Evolutionary conservation across 306 rosid species (phyloP).

Genomic region (Spatholobus suberectus): DNA sequence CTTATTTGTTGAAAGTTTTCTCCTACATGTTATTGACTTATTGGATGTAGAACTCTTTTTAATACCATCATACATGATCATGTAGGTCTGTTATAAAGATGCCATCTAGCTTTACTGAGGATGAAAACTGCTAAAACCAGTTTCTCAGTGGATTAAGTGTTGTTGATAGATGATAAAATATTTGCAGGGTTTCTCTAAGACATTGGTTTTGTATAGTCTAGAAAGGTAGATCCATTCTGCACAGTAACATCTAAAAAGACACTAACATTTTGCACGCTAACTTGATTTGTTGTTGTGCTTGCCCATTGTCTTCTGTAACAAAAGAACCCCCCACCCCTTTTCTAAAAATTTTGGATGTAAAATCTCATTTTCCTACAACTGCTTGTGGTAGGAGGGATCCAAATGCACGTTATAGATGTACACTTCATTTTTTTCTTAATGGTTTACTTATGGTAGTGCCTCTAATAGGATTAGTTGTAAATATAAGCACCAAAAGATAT

Average conservation of each 20-base stretch:
- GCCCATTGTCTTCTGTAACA: slow-evolving; percentile 56
- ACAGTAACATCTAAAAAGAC: neutral
- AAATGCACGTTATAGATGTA: slow-evolving; percentile 34
- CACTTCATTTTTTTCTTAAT: neutral
- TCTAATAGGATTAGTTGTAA: no score
- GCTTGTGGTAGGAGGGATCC: slow-evolving; percentile 30
- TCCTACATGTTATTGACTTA: neutral
- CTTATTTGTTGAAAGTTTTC: no score
- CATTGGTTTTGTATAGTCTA: slow-evolving; percentile 58
- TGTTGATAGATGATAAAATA: slow-evolving; percentile 32
- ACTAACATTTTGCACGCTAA: no score
- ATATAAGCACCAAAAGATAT: no score
- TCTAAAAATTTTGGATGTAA: slow-evolving; percentile 40
- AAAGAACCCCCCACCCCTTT: neutral
- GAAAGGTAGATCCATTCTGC: slow-evolving; percentile 48
- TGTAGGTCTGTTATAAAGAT: slow-evolving; percentile 71
- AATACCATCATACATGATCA: slow-evolving; percentile 30
- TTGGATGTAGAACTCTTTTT: slow-evolving; percentile 6
- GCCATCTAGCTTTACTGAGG: slow-evolving; percentile 83
- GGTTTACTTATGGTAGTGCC: slow-evolving; percentile 4
- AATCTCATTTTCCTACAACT: slow-evolving; percentile 40
- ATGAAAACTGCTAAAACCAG: slow-evolving; percentile 85
- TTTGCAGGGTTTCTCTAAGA: slow-evolving; percentile 37
- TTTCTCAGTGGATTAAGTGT: slow-evolving; percentile 66
- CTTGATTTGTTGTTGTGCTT: slow-evolving; percentile 46